These are phyloP conservation scores for Backusella sp. DNA, from an alignment of 192 early-diverging fungal genomes.

Conservation along the genomic window DNA sequence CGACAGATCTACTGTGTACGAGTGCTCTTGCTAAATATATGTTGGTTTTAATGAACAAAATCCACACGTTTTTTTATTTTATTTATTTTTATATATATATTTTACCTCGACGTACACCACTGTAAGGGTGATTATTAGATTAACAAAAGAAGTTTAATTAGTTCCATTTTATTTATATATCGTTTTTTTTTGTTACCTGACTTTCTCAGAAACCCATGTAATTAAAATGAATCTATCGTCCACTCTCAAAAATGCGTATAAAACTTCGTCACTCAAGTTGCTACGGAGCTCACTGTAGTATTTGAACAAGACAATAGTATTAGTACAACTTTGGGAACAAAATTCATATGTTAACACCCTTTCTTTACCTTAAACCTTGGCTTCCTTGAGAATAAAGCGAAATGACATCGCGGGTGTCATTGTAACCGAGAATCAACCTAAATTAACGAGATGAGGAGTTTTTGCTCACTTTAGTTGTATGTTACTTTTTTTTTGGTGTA, in stretches of 20 bases:
- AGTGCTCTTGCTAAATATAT: conserved; percentile 49
- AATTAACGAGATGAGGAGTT: conserved; percentile 2
- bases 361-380: conserved; percentile 42
- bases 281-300: conserved; percentile 42
- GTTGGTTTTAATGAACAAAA: neutral
- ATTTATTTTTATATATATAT: neutral
- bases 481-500: neutral
- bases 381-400: conserved; percentile 56
- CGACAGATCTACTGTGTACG: conserved; percentile 61
- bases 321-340: no score
- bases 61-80: neutral
- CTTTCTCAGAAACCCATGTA: conserved; percentile 56
- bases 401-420: conserved; percentile 62
- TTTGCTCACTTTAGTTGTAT: neutral
- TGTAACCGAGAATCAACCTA: conserved; percentile 65
- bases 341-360: neutral
- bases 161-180: neutral
- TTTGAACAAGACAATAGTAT: neutral
- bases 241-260: conserved; percentile 57
- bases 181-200: conserved; percentile 8
- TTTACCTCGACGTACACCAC: conserved; percentile 52
- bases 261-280: conserved; percentile 52
- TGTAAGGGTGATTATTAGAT: conserved; percentile 6
- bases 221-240: conserved; percentile 53
- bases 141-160: neutral